These are phyloP conservation scores for Cladosporium colombiae DNA, from an alignment of 2,329 filamentous ascomycete species.

Conservation along the genomic window DNA sequence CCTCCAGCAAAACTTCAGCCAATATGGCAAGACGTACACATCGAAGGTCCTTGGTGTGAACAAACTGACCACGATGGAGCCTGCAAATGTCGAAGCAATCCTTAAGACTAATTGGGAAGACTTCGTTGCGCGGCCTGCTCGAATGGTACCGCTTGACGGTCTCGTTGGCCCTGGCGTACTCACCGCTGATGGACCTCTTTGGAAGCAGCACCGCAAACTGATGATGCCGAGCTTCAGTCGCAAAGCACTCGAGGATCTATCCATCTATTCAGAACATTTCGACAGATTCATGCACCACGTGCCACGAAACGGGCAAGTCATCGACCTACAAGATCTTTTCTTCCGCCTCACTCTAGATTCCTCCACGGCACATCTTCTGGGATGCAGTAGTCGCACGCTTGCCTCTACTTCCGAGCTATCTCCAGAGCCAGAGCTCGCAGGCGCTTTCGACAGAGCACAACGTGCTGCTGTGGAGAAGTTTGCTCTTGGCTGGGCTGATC, in stretches of 20 bases:
- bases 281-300: constrained; percentile 35
- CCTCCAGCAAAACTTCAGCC: constrained; percentile 10
- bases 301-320: constrained; percentile 40
- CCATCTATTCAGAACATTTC: constrained; percentile 5
- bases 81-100: constrained; percentile 15
- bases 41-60: constrained; percentile 2
- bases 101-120: constrained; percentile 12
- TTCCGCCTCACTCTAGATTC: constrained; percentile 52
- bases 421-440: constrained; percentile 42
- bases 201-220: constrained; percentile 13
- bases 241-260: constrained; percentile 7
- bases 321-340: constrained; percentile 47
- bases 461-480: constrained; percentile 40
- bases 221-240: constrained; percentile 18
- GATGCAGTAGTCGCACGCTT: constrained; percentile 40
- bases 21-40: constrained; percentile 8
- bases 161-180: constrained; percentile 3
- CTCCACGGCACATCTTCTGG: constrained; percentile 47
- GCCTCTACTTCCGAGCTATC: constrained; percentile 18
- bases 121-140: constrained; percentile 4
- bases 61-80: constrained; percentile 14
- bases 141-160: background rate
- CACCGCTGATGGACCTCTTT: constrained; percentile 13
- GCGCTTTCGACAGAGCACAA: constrained; percentile 47
- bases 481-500: constrained; percentile 40